Base-by-base conservation (phyloP, 2,329 filamentous ascomycete species). In the Fusarium sp. region DNA sequence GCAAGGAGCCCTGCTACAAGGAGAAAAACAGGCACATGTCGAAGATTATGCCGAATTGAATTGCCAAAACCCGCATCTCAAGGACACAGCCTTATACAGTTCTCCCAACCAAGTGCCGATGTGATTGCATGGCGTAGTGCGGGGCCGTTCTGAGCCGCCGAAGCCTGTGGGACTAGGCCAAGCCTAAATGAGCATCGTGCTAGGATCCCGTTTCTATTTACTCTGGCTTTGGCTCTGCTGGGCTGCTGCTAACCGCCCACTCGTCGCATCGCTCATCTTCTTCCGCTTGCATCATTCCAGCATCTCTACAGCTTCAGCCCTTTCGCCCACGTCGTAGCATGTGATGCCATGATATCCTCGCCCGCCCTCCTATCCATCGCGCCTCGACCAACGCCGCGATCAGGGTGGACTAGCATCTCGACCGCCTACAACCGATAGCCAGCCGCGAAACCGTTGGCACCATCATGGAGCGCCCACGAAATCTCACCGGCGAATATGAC, bases 401-500 rank as follows among this genome's bases (percentile, higher is more conserved):
- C 68, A 70, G 62, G 71, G 67, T 52, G 55, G 59, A 39, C 52
- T 50, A 59, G 13, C 57, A 18, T 51, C 55, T 37, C 18, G 43
- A 61, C 53, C 56, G 37, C 31, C 53, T 23, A 23, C 23, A 23
- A 23, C 27, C 46, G 16, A 47, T 57, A 37, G 37, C 46, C 40
- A 46, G 60, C 60, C 34, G 40, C 52, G 48, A 23, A 23, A 3
- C 39, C 28, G 18, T 48, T 55, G 16, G 41, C 12, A 46, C 37
- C 44, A 18, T 62, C 61, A 74, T 75, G 73, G 73, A 73, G 57
- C 73, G 70, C 18, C 64, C 64, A 39, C 61, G 56, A 57, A 66
- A 64, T 39, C 58, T 63, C 28, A 48, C 63, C 41, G 56, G 50
- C 23, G 73, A 75, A 37, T 73, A 73, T 53, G 77, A 81, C 48